Percentiles rank a stretch among this genome's conserved stretches.
phyloP scores from a whole-genome alignment of 2,329 filamentous ascomycete genomes.

The Daldinia sp. region DNA sequence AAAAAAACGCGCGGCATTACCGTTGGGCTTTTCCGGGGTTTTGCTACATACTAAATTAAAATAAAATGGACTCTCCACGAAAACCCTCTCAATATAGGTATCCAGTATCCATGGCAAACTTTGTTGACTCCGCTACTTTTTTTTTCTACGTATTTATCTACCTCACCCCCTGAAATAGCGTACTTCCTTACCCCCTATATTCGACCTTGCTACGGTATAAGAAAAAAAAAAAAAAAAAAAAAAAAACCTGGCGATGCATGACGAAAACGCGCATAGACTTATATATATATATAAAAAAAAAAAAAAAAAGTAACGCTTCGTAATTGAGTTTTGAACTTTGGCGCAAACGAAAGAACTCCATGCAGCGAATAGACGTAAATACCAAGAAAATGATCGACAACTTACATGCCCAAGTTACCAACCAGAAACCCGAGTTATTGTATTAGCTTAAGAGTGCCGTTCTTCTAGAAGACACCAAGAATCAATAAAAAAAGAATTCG shows the following conservation, averaged over 20 bases:
- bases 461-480: background rate
- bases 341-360: background rate
- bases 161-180: background rate
- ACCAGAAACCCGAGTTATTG: no score
- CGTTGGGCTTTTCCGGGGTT: background rate
- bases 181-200: background rate
- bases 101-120: conserved; percentile 2
- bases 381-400: background rate
- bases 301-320: background rate
- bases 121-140: background rate
- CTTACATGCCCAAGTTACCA: background rate
- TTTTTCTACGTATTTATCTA: background rate
- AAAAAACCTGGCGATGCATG: background rate
- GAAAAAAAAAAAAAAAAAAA: background rate
- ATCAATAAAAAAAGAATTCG: background rate
- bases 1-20: conserved; percentile 4
- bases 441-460: no score
- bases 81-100: background rate
- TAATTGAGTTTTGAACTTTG: background rate
- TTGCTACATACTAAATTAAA: background rate
- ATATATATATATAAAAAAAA: background rate
- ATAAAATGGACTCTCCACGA: background rate
- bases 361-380: background rate
- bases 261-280: background rate
- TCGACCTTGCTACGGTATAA: background rate